Evolutionary conservation across 2,329 filamentous ascomycete genomes (phyloP).

Genomic region (Xylaria sp.): DNA sequence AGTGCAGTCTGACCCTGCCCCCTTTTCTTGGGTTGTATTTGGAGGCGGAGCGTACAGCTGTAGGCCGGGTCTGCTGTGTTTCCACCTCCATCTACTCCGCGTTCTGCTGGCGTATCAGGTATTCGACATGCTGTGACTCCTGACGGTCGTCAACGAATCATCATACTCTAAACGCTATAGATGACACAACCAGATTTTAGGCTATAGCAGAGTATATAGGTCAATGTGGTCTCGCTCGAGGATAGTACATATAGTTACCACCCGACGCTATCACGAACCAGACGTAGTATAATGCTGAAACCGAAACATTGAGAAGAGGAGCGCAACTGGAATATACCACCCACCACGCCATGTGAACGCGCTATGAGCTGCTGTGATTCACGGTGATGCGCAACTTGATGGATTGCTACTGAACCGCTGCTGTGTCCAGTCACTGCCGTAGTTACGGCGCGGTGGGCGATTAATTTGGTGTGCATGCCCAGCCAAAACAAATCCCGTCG

Average conservation of each 20-base stretch:
- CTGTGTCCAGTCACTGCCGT: background rate
- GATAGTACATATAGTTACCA: background rate
- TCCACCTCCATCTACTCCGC: constrained; percentile 22
- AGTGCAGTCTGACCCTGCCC: background rate
- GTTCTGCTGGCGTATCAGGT: constrained; percentile 9
- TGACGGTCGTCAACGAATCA: constrained; percentile 4
- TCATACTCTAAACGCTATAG: constrained; percentile 7
- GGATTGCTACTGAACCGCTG: background rate
- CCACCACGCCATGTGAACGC: background rate
- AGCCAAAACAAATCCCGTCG: background rate
- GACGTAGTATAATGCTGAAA: background rate
- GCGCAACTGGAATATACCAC: background rate
- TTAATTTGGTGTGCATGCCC: constrained; percentile 25
- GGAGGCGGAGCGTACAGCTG: constrained; percentile 5
- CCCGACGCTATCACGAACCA: constrained; percentile 1
- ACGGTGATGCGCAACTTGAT: background rate
- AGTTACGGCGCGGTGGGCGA: constrained; percentile 3
- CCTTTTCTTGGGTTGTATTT: constrained; percentile 7
- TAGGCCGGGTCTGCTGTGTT: constrained; percentile 1
- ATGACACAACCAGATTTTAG: constrained; percentile 8
- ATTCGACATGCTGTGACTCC: background rate
- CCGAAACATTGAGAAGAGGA: background rate
- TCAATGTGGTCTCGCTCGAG: background rate
- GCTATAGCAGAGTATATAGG: background rate
- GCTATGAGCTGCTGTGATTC: background rate